Conservation (phyloP, 495 filamentous ascomycete species). For the Amphirosellinia nigrospora region DNA sequence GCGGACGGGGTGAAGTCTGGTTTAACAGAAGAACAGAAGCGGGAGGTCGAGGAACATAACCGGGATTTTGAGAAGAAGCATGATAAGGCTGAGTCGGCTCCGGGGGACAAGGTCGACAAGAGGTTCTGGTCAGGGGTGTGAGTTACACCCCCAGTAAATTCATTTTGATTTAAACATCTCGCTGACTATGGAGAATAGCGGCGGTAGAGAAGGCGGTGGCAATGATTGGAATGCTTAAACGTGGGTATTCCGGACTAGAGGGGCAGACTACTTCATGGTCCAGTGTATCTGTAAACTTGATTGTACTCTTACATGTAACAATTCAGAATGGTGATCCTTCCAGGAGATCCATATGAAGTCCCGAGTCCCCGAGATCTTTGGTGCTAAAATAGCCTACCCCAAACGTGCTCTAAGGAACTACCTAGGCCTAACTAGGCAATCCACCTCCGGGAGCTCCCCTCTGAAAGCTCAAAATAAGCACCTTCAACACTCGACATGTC, state of each 20-base stretch:
- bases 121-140: conserved; percentile 52
- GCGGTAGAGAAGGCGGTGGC: conserved; percentile 27
- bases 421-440: neutral
- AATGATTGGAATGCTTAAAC: conserved; percentile 37
- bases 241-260: neutral
- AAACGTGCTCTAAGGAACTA: too few relatives aligned
- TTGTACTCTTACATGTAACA: conserved; percentile 4
- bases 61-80: conserved; percentile 56
- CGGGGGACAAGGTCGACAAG: conserved; percentile 55
- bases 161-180: neutral
- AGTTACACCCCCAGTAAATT: conserved; percentile 24
- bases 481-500: neutral
- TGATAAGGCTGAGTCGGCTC: conserved; percentile 44
- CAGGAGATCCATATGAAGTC: neutral
- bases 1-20: conserved; percentile 42
- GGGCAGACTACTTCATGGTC: neutral
- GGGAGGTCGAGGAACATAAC: conserved; percentile 59
- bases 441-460: neutral
- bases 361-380: neutral
- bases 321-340: neutral
- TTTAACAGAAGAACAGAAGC: conserved; percentile 52
- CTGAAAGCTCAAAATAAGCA: neutral
- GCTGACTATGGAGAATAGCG: conserved; percentile 27
- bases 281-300: neutral
- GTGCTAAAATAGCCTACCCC: neutral